A percentile compares a stretch with the other conserved stretches of the same genome.
phyloP scores from a whole-genome alignment of 1,139 yeast genomes.

The Pichia sp. region DNA sequence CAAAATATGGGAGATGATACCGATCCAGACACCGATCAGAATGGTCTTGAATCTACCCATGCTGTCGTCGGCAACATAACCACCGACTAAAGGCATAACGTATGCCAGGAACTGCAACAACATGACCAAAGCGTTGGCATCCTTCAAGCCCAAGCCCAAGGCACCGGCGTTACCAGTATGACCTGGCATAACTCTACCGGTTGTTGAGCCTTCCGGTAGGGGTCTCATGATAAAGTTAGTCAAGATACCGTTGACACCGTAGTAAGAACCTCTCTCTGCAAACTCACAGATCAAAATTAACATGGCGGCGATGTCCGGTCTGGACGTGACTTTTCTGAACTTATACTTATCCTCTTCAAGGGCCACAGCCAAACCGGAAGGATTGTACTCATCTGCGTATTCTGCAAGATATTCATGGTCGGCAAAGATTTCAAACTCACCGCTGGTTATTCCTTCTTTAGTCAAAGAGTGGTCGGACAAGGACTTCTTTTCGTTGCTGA shows the following conservation, averaged over 20 bases:
- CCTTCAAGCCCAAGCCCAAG: conserved; percentile 37
- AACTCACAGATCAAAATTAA: conserved; percentile 41
- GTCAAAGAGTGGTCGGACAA: not conserved
- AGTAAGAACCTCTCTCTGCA: conserved; percentile 47
- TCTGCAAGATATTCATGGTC: conserved; percentile 23
- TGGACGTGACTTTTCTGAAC: conserved; percentile 39
- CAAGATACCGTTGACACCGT: conserved; percentile 38
- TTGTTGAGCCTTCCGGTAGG: conserved; percentile 46
- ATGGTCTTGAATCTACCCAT: conserved; percentile 42
- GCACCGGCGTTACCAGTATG: conserved; percentile 34
- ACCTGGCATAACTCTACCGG: conserved; percentile 26
- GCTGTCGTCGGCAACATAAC: conserved; percentile 42
- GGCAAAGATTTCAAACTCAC: conserved; percentile 26
- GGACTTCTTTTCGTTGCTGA: not conserved
- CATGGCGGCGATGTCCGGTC: conserved; percentile 37
- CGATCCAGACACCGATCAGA: conserved; percentile 40
- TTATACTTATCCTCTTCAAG: conserved; percentile 41
- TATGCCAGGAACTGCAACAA: conserved; percentile 42
- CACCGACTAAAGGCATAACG: conserved; percentile 43
- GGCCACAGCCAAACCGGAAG: conserved; percentile 33
- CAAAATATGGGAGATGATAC: conserved; percentile 38
- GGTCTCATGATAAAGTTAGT: conserved; percentile 45
- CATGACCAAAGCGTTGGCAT: conserved; percentile 40
- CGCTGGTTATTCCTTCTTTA: not conserved
- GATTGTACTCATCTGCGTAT: conserved; percentile 30